These are phyloP conservation scores for Aspergillus ostianus DNA, from an alignment of 495 filamentous ascomycete genomes.

Conservation along the genomic window DNA sequence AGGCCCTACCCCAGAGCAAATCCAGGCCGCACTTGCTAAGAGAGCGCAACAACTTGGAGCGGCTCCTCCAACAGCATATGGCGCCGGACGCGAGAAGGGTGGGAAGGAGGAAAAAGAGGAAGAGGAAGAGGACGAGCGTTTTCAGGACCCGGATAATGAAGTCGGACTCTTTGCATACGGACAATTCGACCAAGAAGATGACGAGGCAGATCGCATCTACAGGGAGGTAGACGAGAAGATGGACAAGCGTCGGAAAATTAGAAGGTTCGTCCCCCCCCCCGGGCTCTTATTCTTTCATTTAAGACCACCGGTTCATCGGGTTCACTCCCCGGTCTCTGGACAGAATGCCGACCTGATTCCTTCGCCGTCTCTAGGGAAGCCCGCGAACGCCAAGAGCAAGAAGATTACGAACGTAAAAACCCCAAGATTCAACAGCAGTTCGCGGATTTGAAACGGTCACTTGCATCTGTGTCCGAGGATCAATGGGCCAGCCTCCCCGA, in stretches of 20 bases:
- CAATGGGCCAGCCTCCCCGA: constrained; percentile 96
- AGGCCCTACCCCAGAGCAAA: constrained; percentile 95
- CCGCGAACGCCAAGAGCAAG: constrained; percentile 84
- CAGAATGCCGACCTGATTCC: constrained; percentile 81
- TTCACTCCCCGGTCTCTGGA: constrained; percentile 57
- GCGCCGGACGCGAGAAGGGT: constrained; percentile 67
- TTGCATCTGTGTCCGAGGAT: constrained; percentile 87
- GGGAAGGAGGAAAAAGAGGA: constrained; percentile 63
- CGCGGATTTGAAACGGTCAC: constrained; percentile 86
- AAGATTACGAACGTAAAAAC: constrained; percentile 94
- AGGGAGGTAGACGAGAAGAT: constrained; percentile 94
- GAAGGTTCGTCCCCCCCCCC: constrained; percentile 77
- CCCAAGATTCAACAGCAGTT: constrained; percentile 99
- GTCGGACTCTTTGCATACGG: constrained; percentile 92
- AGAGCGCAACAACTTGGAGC: constrained; percentile 81
- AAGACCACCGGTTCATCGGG: constrained; percentile 70
- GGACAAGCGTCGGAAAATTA: constrained; percentile 77
- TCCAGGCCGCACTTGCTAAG: constrained; percentile 94
- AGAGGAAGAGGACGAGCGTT: constrained; percentile 80
- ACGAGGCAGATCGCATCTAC: constrained; percentile 95
- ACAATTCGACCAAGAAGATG: constrained; percentile 92
- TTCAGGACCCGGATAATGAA: constrained; percentile 96
- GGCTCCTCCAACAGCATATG: constrained; percentile 78
- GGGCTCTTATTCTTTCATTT: constrained; percentile 18
- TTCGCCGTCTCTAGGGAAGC: constrained; percentile 80